Evolutionary conservation across 306 rosid genomes (phyloP).

Genomic region (Cicer arietinum): DNA sequence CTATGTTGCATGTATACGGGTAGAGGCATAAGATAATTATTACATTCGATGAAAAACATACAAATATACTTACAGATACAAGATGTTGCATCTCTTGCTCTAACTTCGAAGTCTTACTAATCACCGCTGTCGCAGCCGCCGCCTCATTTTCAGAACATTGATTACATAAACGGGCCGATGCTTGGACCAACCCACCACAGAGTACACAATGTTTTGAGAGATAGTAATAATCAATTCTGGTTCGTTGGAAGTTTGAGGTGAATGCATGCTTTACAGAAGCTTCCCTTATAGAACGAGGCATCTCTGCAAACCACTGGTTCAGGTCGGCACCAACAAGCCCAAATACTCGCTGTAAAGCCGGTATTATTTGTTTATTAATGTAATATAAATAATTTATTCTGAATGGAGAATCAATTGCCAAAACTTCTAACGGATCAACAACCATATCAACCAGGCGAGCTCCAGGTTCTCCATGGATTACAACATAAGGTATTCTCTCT

Average conservation of each 20-base stretch:
- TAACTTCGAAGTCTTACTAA: slow-evolving; percentile 72
- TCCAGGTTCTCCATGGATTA: slow-evolving; percentile 92
- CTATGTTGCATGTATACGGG: neutral
- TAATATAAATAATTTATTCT: slow-evolving; percentile 84
- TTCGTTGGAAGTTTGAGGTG: slow-evolving; percentile 63
- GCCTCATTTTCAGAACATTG: slow-evolving; percentile 66
- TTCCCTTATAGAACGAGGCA: slow-evolving; percentile 87
- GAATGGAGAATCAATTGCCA: slow-evolving; percentile 73
- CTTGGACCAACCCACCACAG: slow-evolving; percentile 83
- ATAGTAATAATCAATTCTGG: slow-evolving; percentile 89
- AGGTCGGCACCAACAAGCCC: slow-evolving; percentile 89
- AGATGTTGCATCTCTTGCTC: slow-evolving; percentile 94
- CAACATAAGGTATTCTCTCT: slow-evolving; percentile 85
- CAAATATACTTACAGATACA: slow-evolving; percentile 66
- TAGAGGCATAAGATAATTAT: neutral
- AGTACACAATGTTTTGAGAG: slow-evolving; percentile 87
- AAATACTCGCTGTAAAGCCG: slow-evolving; percentile 85
- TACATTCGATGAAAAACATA: slow-evolving; percentile 13
- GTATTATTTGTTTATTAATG: slow-evolving; percentile 92
- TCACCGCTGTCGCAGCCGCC: slow-evolving; percentile 71
- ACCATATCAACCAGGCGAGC: slow-evolving; percentile 94
- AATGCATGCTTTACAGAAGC: slow-evolving; percentile 58
- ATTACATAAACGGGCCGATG: slow-evolving; percentile 69
- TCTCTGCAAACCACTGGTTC: slow-evolving; percentile 80
- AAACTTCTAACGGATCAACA: slow-evolving; percentile 87